These are phyloP conservation scores for Penicillium ochrochloron DNA, from an alignment of 495 filamentous ascomycete genomes.

Conservation along the genomic window DNA sequence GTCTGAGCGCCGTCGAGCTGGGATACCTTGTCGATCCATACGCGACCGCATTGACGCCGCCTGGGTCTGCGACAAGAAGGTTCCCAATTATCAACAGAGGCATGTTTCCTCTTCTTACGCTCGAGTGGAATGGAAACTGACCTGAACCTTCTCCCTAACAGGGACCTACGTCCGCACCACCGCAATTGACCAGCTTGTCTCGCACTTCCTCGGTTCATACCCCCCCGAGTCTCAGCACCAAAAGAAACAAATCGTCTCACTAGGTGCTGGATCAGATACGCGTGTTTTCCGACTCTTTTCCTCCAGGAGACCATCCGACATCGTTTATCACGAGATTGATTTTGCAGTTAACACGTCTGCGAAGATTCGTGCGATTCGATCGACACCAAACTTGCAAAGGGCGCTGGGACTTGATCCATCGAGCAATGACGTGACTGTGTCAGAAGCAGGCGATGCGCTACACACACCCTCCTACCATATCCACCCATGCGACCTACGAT, in stretches of 20 bases:
- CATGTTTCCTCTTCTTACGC: conserved; percentile 35
- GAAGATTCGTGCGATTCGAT: conserved; percentile 62
- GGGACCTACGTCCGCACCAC: conserved; percentile 94
- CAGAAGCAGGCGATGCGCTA: conserved; percentile 45
- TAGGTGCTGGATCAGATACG: conserved; percentile 94
- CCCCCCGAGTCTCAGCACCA: conserved; percentile 17
- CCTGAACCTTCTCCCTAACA: conserved; percentile 31
- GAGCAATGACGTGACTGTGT: conserved; percentile 37
- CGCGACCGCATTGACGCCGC: conserved; percentile 66
- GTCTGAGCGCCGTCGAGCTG: conserved; percentile 84
- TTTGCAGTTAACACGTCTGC: conserved; percentile 73
- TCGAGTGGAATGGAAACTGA: conserved; percentile 5
- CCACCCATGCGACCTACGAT: conserved; percentile 82
- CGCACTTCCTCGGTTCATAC: conserved; percentile 62
- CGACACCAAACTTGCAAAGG: conserved; percentile 42
- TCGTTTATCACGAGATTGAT: conserved; percentile 92
- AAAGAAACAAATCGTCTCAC: conserved; percentile 83
- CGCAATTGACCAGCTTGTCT: conserved; percentile 81
- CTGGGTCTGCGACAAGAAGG: conserved; percentile 53
- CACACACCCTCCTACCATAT: conserved; percentile 64
- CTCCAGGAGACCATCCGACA: conserved; percentile 37
- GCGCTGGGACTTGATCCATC: conserved; percentile 33
- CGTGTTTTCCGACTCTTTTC: conserved; percentile 71
- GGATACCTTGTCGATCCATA: conserved; percentile 87
- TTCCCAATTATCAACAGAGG: conserved; percentile 94